Conservation (phyloP, 768 basidiomycete species). For the Thelephora ganbajun region DNA sequence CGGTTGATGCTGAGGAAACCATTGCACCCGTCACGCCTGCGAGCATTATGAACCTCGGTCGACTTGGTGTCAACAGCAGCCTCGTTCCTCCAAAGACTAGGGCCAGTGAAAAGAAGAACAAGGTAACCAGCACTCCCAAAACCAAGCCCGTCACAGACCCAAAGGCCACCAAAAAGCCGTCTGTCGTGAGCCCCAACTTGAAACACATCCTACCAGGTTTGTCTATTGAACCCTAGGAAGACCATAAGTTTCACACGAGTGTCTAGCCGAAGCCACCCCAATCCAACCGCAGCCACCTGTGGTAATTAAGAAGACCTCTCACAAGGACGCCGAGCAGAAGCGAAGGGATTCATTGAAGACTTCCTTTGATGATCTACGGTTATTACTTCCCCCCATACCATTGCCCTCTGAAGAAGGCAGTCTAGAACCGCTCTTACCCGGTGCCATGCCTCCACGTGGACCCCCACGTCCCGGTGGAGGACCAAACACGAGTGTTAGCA, state of each 20-base stretch:
- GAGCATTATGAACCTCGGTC: conserved; percentile 81
- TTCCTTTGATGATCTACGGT: conserved; percentile 76
- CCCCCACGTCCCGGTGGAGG: conserved; percentile 76
- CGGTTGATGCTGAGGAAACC: conserved; percentile 13
- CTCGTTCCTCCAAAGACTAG: conserved; percentile 20
- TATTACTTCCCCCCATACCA: conserved; percentile 79
- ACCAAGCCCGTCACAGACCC: conserved; percentile 17
- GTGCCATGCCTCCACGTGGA: conserved; percentile 79
- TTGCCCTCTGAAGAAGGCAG: conserved; percentile 63
- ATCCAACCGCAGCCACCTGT: conserved; percentile 18
- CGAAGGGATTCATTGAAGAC: conserved; percentile 93
- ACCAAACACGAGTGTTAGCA: conserved; percentile 92
- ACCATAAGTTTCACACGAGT: background rate
- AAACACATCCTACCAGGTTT: conserved; percentile 66
- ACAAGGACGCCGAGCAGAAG: conserved; percentile 96
- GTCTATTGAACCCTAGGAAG: conserved; percentile 6
- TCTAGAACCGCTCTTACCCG: conserved; percentile 69
- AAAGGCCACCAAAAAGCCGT: conserved; percentile 12
- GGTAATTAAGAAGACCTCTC: conserved; percentile 59
- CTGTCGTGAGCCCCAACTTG: conserved; percentile 36
- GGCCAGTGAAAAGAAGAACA: conserved; percentile 6
- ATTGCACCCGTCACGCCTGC: conserved; percentile 80
- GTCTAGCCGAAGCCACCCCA: background rate
- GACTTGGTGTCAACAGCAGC: conserved; percentile 37
- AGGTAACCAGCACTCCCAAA: conserved; percentile 11